A percentile compares a stretch with the other conserved stretches of the same genome.
These are phyloP conservation scores for Rhizoclosmatium sp. DNA, from an alignment of 192 early-diverging fungal genomes.

Conservation along the genomic window DNA sequence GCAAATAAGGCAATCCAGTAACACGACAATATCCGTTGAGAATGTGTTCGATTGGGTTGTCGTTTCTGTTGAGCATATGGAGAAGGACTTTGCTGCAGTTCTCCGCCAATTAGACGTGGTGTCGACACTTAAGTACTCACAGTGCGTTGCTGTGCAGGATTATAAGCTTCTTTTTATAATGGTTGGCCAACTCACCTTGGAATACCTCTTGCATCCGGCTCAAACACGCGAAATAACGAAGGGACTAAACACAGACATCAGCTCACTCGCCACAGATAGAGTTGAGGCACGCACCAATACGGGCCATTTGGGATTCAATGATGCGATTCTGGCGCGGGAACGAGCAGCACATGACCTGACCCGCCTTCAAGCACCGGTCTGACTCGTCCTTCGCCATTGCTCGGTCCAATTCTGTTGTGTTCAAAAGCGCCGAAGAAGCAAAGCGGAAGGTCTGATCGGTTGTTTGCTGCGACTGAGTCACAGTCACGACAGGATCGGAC, in stretches of 20 bases:
- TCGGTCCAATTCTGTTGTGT: not conserved
- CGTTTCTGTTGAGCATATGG: conserved; percentile 1
- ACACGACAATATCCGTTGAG: conserved; percentile 8
- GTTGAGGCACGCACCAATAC: not conserved
- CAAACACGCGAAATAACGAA: conserved; percentile 31
- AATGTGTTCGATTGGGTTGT: conserved; percentile 5
- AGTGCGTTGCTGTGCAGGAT: not conserved
- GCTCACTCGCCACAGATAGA: not conserved
- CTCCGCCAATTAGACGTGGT: not conserved
- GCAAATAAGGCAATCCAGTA: conserved; percentile 9
- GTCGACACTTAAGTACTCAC: not conserved
- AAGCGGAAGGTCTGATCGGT: not conserved
- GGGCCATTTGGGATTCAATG: conserved; percentile 8
- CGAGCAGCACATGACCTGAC: conserved; percentile 17
- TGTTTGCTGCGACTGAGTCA: not conserved
- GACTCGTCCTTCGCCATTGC: not conserved
- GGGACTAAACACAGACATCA: not conserved
- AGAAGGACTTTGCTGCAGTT: conserved; percentile 1
- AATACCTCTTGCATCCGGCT: conserved; percentile 10
- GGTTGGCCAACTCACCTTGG: not conserved
- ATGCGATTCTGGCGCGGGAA: conserved; percentile 1
- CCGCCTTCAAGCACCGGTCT: conserved; percentile 15
- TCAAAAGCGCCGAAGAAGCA: not conserved
- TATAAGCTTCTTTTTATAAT: not conserved
- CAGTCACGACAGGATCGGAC: not conserved